Evolutionary conservation across 495 filamentous ascomycete species (phyloP), one percentile per base, ranked within the genome.

Genomic region (Xylaria grammica): DNA sequence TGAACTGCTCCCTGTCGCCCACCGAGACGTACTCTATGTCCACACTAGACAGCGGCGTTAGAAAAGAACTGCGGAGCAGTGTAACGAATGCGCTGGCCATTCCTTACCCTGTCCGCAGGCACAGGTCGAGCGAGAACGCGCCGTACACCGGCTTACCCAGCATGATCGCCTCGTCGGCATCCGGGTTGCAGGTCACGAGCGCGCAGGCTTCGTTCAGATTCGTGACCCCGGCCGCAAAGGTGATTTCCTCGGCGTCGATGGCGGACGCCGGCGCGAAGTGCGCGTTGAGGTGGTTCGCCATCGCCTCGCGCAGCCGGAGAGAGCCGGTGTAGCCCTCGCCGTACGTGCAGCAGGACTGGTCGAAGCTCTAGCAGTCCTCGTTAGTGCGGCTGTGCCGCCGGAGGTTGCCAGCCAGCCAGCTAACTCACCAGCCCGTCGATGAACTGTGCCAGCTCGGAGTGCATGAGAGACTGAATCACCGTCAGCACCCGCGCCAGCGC

Each of bases 101-200:
- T n/a, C 19, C 67, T 13, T 68, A 73, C 72, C 70, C 68, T 19
- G 70, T 72, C 64, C 70, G 62, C 58, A 67, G 71, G 3, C 24
- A 55, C 22, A 73, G 60, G 52, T 74, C 77, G 8, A 44, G 36
- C 1, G 65, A 34, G 55, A 88, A 85, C 1, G 73, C 74, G 20
- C 79, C 78, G 57, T 87, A 88, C 52, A 78, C 79, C 7, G 84
- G 85, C 11, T 71, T 65, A 7, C 79, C 79, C 0, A 88, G 72
- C 19, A 87, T 50, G 36, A 87, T 79, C 0, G 78, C 79, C 50
- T 88, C 83, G 0, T 80, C 79, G 0, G 71, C 72, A 68, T 86
- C 79, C 0, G 78, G 65, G 27, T 70, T 58, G 17, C 70, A 74
- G 4, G 85, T 74, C 4, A 72, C 61, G 68, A 77, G 78, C 0